Percentiles rank a stretch among this genome's conserved stretches.
Evolutionary conservation across 2,329 filamentous ascomycete genomes (phyloP).

Genomic region (Scytalidium lignicola): DNA sequence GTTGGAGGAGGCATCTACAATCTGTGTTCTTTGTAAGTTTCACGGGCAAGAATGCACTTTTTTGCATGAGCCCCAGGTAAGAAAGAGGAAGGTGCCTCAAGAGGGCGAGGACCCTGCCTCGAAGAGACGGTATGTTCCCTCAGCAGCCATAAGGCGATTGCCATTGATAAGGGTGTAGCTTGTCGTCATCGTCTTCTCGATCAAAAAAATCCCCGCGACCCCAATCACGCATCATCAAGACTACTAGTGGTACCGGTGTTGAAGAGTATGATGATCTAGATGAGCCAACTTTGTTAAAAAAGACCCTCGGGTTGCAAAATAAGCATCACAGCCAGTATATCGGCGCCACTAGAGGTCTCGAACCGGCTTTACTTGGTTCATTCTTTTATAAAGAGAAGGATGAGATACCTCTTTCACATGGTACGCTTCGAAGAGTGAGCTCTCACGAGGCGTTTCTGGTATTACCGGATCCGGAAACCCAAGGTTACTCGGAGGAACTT

Average conservation of each 20-base stretch:
- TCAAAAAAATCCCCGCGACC: conserved; percentile 35
- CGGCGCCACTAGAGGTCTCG: conserved; percentile 73
- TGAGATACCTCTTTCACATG: conserved; percentile 65
- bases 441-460: conserved; percentile 73
- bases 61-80: conserved; percentile 65
- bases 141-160: conserved; percentile 10
- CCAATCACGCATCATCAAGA: conserved; percentile 52
- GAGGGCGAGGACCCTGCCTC: conserved; percentile 33
- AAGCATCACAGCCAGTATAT: conserved; percentile 77
- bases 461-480: conserved; percentile 66
- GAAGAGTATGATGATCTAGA: conserved; percentile 66
- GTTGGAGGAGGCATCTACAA: conserved; percentile 64
- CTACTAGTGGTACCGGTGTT: conserved; percentile 56
- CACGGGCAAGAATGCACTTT: conserved; percentile 74
- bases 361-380: conserved; percentile 71
- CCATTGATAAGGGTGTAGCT: conserved; percentile 39
- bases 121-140: conserved; percentile 17
- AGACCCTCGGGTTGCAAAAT: conserved; percentile 69
- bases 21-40: conserved; percentile 71
- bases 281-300: conserved; percentile 54
- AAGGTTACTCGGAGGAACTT: conserved; percentile 44
- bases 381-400: conserved; percentile 73
- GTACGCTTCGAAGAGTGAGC: conserved; percentile 67
- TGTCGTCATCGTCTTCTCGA: conserved; percentile 45
- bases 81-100: conserved; percentile 70